A percentile compares a stretch with the other conserved stretches of the same genome.
phyloP scores from a whole-genome alignment of 371 early-diverging fungal species.

The Mortierella sp. region DNA sequence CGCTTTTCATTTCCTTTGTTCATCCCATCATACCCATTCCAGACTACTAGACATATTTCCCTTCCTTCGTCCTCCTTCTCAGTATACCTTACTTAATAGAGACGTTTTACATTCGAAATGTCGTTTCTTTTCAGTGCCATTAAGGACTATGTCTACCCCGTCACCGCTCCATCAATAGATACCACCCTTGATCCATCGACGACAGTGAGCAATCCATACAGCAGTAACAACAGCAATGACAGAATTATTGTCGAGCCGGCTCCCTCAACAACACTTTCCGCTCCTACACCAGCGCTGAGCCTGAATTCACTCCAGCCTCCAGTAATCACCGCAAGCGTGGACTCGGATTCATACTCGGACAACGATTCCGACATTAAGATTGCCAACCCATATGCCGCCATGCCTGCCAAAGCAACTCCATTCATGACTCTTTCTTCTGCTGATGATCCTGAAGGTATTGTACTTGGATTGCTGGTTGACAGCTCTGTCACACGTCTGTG shows the following conservation, averaged over 20 bases:
- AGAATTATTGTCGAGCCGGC: conserved; percentile 32
- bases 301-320: conserved; percentile 30
- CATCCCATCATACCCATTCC: too few species aligned
- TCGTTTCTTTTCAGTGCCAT: conserved; percentile 30
- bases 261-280: conserved; percentile 10
- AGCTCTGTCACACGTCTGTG: neutral
- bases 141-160: conserved; percentile 32
- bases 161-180: neutral
- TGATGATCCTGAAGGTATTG: conserved; percentile 43
- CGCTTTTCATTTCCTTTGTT: too few species aligned
- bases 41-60: too few species aligned
- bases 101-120: too few species aligned
- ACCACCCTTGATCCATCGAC: neutral
- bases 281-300: conserved; percentile 13
- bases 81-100: too few species aligned
- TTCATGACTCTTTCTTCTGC: conserved; percentile 43
- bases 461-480: neutral
- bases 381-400: conserved; percentile 5
- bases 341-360: conserved; percentile 38
- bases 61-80: too few species aligned
- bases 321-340: neutral
- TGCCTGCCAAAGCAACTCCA: conserved; percentile 14
- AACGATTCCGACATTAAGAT: conserved; percentile 25
- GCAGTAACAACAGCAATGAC: conserved; percentile 2
- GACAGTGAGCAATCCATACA: conserved; percentile 18